These are phyloP conservation scores for Paecilomyces niveus DNA, from an alignment of 2,329 filamentous ascomycete genomes.

Conservation along the genomic window DNA sequence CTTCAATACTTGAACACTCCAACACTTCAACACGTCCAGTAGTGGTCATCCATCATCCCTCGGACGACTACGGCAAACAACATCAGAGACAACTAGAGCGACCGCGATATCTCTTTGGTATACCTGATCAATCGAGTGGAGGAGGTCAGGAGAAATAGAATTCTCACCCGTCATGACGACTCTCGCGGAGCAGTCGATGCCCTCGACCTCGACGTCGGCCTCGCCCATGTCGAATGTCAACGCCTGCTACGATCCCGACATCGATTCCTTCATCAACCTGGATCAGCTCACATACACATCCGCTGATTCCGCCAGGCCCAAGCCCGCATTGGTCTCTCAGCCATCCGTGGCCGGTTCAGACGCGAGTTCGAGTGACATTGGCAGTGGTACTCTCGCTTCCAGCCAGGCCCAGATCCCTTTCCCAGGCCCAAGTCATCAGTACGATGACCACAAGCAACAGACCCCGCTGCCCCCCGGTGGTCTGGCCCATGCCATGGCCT, in stretches of 20 bases:
- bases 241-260: conserved; percentile 35
- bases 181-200: conserved; percentile 25
- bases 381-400: conserved; percentile 27
- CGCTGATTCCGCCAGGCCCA: conserved; percentile 25
- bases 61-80: background rate
- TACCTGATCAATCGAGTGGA: background rate
- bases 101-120: background rate
- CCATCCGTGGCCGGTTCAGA: conserved; percentile 30
- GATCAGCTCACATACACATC: conserved; percentile 37
- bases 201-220: conserved; percentile 18
- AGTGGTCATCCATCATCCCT: background rate
- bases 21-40: background rate
- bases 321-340: conserved; percentile 28
- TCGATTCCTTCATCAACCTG: conserved; percentile 42
- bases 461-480: conserved; percentile 85
- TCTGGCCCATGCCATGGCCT: conserved; percentile 68
- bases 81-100: background rate
- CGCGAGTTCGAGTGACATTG: conserved; percentile 22
- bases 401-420: conserved; percentile 51
- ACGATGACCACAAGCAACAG: conserved; percentile 91
- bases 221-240: conserved; percentile 24
- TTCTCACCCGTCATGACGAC: conserved; percentile 21
- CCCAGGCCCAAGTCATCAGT: conserved; percentile 84
- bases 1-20: background rate
- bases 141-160: background rate